Percentiles rank a stretch among this genome's conserved stretches.
Evolutionary conservation across 2,329 filamentous ascomycete genomes (phyloP).

Genomic region (Aspergillus aculeatus): DNA sequence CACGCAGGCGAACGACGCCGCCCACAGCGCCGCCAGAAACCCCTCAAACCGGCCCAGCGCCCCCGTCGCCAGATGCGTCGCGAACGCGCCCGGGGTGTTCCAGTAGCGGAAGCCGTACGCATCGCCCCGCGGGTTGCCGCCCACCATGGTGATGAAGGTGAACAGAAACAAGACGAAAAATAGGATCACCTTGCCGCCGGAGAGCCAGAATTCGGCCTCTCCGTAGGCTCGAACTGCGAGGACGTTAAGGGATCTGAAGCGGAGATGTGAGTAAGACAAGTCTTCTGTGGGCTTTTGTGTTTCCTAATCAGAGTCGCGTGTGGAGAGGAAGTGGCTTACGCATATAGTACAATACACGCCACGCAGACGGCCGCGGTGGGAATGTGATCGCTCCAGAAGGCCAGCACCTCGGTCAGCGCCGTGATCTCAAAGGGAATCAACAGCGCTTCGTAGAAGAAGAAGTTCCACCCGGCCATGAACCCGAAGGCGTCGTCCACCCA

Average conservation of each 20-base stretch:
- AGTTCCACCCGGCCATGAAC: constrained; percentile 49
- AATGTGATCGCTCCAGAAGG: constrained; percentile 41
- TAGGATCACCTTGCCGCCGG: constrained; percentile 57
- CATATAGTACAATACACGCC: constrained; percentile 28
- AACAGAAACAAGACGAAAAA: constrained; percentile 66
- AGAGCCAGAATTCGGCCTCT: constrained; percentile 18
- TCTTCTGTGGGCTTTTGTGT: too few relatives aligned
- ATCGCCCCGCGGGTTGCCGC: constrained; percentile 69
- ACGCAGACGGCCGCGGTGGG: constrained; percentile 37
- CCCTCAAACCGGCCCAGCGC: constrained; percentile 54
- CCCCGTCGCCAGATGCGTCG: constrained; percentile 55
- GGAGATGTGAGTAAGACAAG: too few relatives aligned
- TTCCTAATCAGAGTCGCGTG: too few relatives aligned
- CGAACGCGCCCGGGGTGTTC: constrained; percentile 18
- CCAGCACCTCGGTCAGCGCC: constrained; percentile 43
- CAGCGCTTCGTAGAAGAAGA: constrained; percentile 46
- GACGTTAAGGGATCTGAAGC: constrained; percentile 1
- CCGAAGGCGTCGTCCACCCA: constrained; percentile 49
- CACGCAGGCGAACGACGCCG: constrained; percentile 53
- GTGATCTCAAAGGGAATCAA: constrained; percentile 45
- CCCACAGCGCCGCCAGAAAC: constrained; percentile 67
- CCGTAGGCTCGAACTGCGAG: constrained; percentile 15
- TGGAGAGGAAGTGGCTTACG: constrained; percentile 13
- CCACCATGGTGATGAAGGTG: constrained; percentile 76
- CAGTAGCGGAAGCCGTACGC: constrained; percentile 67